Evolutionary conservation across 2,329 filamentous ascomycete genomes (phyloP), one percentile per base, ranked within the genome.

Genomic region (Cordyceps pruinosa): DNA sequence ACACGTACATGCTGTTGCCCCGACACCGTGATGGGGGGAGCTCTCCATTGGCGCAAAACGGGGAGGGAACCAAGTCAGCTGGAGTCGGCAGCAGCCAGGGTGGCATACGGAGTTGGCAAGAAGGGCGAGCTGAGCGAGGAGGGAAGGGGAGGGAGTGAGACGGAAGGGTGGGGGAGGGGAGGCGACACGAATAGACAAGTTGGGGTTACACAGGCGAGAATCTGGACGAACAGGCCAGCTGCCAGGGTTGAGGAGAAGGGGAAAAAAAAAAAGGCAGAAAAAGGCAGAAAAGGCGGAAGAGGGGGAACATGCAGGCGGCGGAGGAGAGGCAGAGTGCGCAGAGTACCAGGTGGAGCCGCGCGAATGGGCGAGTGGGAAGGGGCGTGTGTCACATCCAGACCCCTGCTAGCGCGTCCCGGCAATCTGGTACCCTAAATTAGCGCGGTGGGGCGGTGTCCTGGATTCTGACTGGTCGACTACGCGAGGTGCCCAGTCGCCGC

Each of bases 341-440:
- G 30, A 7, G 35, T 41, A 19, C 42, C 8, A 30, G 8, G 6
- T 13, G 19, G 13, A 34, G 32, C 44, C 41, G 25, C 17, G 6
- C 37, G 13, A 37, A 21, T 21, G 26, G 50, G 53, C 15, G 21
- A 56, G 35, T 34, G 19, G 52, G 35, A 45, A 45, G 53, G 53
- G 53, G 53, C 19, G 53, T 49, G 53, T 56, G 9, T 49, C 44
- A 56, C 53, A 47, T 15, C 23, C 12, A 1, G n/a, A 12, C 39
- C 63, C 60, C 46, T 64, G 37, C 66, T 73, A 73, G 71, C 65
- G 68, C 61, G 65, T 66, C 67, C 66, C 71, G 71, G 63, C 66
- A 70, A 61, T 61, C 63, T 69, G 71, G 71, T 67, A 70, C 63
- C 65, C 70, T 65, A 69, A 64, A 54, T 52, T 57, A 61, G 63